These are phyloP conservation scores for Mycena capillaripes DNA, from an alignment of 768 basidiomycete genomes.

Conservation along the genomic window DNA sequence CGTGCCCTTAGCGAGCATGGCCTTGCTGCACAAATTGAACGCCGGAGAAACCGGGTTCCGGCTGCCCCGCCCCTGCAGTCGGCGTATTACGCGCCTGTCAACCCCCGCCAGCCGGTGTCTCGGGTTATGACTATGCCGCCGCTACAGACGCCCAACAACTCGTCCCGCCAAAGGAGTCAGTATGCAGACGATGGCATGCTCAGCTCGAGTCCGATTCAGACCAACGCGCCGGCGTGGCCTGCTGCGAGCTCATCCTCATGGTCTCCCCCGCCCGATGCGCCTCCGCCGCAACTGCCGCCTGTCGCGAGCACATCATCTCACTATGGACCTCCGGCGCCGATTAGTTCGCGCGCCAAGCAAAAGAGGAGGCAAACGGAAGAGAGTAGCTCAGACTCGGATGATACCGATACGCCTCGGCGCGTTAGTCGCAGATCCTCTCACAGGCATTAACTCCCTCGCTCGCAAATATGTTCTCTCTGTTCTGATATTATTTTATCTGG, in stretches of 20 bases:
- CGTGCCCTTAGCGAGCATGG: background rate
- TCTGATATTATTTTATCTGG: background rate
- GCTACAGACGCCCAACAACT: background rate
- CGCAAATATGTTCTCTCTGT: too few species aligned
- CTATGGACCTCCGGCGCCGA: background rate
- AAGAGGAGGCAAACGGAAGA: background rate
- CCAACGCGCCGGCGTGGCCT: too few species aligned
- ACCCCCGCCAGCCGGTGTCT: background rate
- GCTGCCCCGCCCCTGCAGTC: background rate
- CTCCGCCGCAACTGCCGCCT: background rate
- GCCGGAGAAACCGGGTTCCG: background rate
- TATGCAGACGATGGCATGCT: background rate
- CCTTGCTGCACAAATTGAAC: background rate
- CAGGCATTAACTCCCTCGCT: too few species aligned
- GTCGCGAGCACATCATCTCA: background rate
- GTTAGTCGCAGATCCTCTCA: too few species aligned
- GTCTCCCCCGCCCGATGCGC: background rate
- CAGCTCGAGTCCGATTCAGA: conserved; percentile 11
- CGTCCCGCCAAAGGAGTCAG: background rate
- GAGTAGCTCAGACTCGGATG: background rate
- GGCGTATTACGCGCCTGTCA: background rate
- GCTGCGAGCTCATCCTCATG: background rate
- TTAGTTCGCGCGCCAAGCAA: background rate
- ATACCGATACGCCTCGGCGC: background rate
- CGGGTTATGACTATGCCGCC: background rate